Evolutionary conservation across 345 rosid species (phyloP).

Genomic region (Eutrema japonicum): DNA sequence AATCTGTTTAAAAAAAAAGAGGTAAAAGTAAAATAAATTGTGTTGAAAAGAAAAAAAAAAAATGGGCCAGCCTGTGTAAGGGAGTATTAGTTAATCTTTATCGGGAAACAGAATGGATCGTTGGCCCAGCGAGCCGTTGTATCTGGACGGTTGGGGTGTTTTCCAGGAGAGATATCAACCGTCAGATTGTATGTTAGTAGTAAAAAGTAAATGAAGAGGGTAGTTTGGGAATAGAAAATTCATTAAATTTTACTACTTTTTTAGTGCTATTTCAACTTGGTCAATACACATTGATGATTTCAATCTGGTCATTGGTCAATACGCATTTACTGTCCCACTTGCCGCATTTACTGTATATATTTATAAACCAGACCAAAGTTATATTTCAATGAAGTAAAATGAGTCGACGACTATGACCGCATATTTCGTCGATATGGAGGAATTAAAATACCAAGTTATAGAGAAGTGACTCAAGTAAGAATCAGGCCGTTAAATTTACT

Average conservation of each 20-base stretch:
- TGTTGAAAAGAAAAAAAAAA: not conserved
- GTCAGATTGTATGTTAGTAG: constrained; percentile 30
- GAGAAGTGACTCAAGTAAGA: too few relatives aligned
- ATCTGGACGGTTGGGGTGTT: constrained; percentile 44
- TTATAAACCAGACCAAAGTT: too few relatives aligned
- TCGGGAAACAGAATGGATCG: not conserved
- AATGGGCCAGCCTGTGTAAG: constrained; percentile 8
- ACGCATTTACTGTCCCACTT: not conserved
- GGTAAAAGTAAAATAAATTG: too few relatives aligned
- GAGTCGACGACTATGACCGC: too few relatives aligned
- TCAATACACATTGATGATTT: not conserved
- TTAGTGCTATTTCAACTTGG: constrained; percentile 14
- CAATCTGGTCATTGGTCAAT: not conserved
- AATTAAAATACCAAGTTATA: too few relatives aligned
- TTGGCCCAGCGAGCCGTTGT: constrained; percentile 6
- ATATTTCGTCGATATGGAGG: too few relatives aligned
- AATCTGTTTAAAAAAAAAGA: not conserved
- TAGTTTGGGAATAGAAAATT: constrained; percentile 16
- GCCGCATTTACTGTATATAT: too few relatives aligned
- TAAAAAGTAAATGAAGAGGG: not conserved
- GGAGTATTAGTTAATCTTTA: not conserved
- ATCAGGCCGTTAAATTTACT: too few relatives aligned
- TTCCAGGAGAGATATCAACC: constrained; percentile 23
- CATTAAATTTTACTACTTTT: not conserved
- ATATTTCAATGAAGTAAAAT: too few relatives aligned